Evolutionary conservation across 2,329 filamentous ascomycete species (phyloP).

Genomic region (Pseudogymnoascus sp.): DNA sequence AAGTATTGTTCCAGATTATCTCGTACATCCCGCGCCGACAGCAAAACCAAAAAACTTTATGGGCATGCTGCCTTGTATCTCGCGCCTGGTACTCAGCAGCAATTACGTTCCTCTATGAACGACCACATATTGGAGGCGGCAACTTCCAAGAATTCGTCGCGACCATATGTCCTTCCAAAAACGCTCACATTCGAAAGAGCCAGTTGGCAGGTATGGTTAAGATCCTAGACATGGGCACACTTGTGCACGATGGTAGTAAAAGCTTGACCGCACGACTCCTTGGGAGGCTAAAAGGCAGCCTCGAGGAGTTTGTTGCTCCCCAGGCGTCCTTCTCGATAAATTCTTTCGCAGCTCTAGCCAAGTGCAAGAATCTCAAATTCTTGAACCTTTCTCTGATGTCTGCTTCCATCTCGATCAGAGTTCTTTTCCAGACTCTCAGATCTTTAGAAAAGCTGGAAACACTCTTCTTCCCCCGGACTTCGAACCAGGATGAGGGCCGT

Average conservation of each 20-base stretch:
- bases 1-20: constrained; percentile 27
- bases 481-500: constrained; percentile 17
- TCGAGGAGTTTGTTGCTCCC: constrained; percentile 29
- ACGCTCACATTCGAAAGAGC: constrained; percentile 28
- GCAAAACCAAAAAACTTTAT: constrained; percentile 21
- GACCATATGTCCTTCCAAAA: constrained; percentile 30
- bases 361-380: constrained; percentile 26
- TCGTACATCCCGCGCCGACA: constrained; percentile 21
- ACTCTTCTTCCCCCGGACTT: constrained; percentile 27
- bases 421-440: constrained; percentile 27
- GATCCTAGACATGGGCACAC: constrained; percentile 27
- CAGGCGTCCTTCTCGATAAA: constrained; percentile 30
- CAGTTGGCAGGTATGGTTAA: constrained; percentile 24
- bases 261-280: constrained; percentile 28
- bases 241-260: constrained; percentile 27
- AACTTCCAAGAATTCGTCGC: constrained; percentile 28
- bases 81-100: constrained; percentile 26
- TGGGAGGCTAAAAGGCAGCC: constrained; percentile 27
- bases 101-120: constrained; percentile 23
- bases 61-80: constrained; percentile 26
- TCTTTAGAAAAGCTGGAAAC: constrained; percentile 25
- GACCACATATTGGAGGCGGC: constrained; percentile 22
- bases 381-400: constrained; percentile 28
- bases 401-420: constrained; percentile 24
- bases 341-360: constrained; percentile 28